Base-by-base conservation (phyloP, 257 asterid genomes). In the Forsythia suspensa region DNA sequence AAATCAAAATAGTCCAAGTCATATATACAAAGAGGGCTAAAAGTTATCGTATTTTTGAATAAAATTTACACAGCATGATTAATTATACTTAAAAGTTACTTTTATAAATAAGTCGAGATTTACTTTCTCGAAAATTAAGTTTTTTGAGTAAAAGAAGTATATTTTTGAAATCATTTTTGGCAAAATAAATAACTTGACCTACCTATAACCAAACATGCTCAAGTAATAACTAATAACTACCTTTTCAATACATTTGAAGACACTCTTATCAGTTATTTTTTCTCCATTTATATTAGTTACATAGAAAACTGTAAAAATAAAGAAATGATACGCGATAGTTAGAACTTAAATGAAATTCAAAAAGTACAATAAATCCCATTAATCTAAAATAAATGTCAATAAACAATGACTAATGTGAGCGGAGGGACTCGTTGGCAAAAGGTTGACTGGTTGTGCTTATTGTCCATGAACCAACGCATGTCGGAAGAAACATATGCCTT, bases 401-500 rank as follows among this genome's bases (percentile, higher is more conserved):
- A 51, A 51, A 51, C 59, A 24, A 24, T 24, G 24, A 24, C 24
- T 24, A 24, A 24, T 24, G 24, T 24, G 24, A 15, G 59, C 61
- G 59, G 20, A 15, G 46, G 84, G 72, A 80, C 77, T 46, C 16
- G 70, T 34, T 38, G 80, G 84, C 48, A 12, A 48, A 15, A 48
- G 6, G n/a, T 42, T 4, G 6, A 42, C 46, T 8, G 2, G 9
- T 42, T 42, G 52, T 5, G 82, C 94, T 87, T 77, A 94, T 97
- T 97, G 78, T 96, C 96, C 99, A 96, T 96, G 89, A 90, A 96
- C 99, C 99, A 96, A 82, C 92, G 94, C 0, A 97, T 97, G 66
- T 96, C 99, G 15, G 98, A 96, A 36, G 94, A 94, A 66, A 96
- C 83, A 85, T 94, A 96, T 63, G 97, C 99, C 79, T 96, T 96